Evolutionary conservation across 495 filamentous ascomycete genomes (phyloP), one percentile per base, ranked within the genome.

Genomic region (Penicillium pancosmium): DNA sequence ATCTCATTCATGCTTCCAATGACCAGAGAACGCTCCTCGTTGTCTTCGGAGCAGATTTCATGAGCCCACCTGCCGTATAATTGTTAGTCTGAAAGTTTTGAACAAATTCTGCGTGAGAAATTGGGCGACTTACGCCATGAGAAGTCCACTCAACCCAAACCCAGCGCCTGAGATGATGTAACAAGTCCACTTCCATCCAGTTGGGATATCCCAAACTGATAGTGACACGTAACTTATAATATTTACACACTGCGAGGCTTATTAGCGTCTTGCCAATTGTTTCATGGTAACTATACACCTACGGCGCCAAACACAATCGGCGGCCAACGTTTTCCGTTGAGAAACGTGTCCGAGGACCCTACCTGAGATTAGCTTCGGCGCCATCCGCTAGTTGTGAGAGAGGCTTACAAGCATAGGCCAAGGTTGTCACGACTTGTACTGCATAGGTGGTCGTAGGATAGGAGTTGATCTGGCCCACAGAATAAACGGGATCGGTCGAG

Each of bases 301-400:
- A 68, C 79, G 52, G 66, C 85, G 47, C 65, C 84, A 65, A 77
- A 78, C 65, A 77, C 70, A 69, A 71, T 78, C 13, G 83, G 77
- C 16, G 82, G 83, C 83, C 83, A 86, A 10, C 85, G 74, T 19
- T 69, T 74, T 8, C 84, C 85, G 25, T 72, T 69, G 21, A 84
- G 77, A 5, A 85, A 47, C 1, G 78, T 76, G 65, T 87, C 85
- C 0, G 76, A 79, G 16, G 67, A 67, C 75, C 74, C 72, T 76
- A 36, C 4, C 36, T 48, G n/a, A 44, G 9, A 18, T 44, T 44
- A 44, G 16, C 16, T 21, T n/a, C 15, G 36, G 5, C 8, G 6
- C 27, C 27, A 31, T 31, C 27, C 27, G 8, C 27, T 16, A 44
- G 15, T 2, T 54, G 12, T 15, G 10, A 44, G 36, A n/a, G 15